Percentiles rank a stretch among this genome's conserved stretches.
Evolutionary conservation across 768 basidiomycete genomes (phyloP).

Genomic region (Punctularia strigosozonata): DNA sequence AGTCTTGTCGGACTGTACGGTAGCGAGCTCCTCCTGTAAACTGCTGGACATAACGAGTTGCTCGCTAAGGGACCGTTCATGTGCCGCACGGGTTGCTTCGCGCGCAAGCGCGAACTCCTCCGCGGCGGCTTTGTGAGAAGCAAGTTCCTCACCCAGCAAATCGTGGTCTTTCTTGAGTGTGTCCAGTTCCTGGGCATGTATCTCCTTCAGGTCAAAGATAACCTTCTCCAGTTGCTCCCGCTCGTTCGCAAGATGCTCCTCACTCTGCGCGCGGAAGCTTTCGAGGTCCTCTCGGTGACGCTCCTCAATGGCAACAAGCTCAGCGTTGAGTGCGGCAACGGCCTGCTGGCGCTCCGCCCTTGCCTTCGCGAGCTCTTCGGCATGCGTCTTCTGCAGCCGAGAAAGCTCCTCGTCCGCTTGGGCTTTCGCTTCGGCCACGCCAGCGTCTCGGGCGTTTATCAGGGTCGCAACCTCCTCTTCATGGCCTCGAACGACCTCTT

Average conservation of each 20-base stretch:
- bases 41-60: slow-evolving; percentile 34
- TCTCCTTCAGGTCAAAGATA: slow-evolving; percentile 36
- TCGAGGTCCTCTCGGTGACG: slow-evolving; percentile 24
- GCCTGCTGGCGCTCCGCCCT: slow-evolving; percentile 37
- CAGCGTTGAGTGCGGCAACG: slow-evolving; percentile 27
- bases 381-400: slow-evolving; percentile 27
- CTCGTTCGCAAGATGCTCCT: slow-evolving; percentile 30
- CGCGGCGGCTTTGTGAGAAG: slow-evolving; percentile 34
- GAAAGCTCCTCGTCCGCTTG: slow-evolving; percentile 25
- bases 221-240: slow-evolving; percentile 30
- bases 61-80: slow-evolving; percentile 34
- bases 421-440: slow-evolving; percentile 17
- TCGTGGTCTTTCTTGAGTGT: slow-evolving; percentile 24
- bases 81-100: slow-evolving; percentile 17
- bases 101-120: slow-evolving; percentile 26
- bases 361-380: slow-evolving; percentile 26
- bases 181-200: slow-evolving; percentile 37
- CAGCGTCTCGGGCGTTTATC: slow-evolving; percentile 33
- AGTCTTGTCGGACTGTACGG: too few relatives aligned
- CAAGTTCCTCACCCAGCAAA: slow-evolving; percentile 38
- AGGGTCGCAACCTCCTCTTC: slow-evolving; percentile 40
- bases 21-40: slow-evolving; percentile 41
- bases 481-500: slow-evolving; percentile 44
- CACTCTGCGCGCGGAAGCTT: slow-evolving; percentile 20
- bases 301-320: slow-evolving; percentile 25